Base-by-base conservation (phyloP, 2,329 filamentous ascomycete genomes). In the Penicillium sp. region DNA sequence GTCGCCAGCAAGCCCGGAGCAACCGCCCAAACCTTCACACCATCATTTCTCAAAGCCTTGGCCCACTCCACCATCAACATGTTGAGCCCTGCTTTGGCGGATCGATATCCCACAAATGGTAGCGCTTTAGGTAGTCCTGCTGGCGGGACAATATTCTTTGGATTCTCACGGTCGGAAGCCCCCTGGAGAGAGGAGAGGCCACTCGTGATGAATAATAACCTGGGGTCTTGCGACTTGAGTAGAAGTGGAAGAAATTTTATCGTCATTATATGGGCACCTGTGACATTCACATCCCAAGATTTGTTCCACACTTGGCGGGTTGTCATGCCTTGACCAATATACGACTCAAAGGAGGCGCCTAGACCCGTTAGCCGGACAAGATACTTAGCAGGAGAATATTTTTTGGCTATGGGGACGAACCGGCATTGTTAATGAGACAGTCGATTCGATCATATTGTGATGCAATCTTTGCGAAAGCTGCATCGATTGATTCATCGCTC, bases 191-290 rank as follows among this genome's bases (percentile, higher is more conserved):
- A 32, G 1, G 60, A 60, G 2, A 61, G 41, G 4, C 56, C 58
- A 23, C 38, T 40, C 2, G 60, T 30, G 0, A 63, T 48, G n/a
- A 63, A 63, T 3, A 63, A 34, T 11, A 83, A 60, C 3, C 80
- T 72, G 0, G 80, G 78, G 11, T 76, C 74, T 0, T 68, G 46
- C 0, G 76, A 77, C 43, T 75, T 72, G 10, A 82, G 66, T 0
- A 84, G 72, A 0, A 84, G 67, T 0, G 80, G 79, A n/a, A 84
- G 67, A 58, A 84, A 82, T 1, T 75, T 71, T 14, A 71, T 69
- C 1, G 76, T 74, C 26, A 76, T 63, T 11, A 80, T 70, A 40
- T 80, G 79, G 0, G 73, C 74, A 10, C 80, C 76, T 0, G 79
- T 66, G 7, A 80, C 76, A 61, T 84, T 84, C 59, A 80, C 69